Base-by-base conservation (phyloP, 73 alveolate species). In the Urostyla sp. region DNA sequence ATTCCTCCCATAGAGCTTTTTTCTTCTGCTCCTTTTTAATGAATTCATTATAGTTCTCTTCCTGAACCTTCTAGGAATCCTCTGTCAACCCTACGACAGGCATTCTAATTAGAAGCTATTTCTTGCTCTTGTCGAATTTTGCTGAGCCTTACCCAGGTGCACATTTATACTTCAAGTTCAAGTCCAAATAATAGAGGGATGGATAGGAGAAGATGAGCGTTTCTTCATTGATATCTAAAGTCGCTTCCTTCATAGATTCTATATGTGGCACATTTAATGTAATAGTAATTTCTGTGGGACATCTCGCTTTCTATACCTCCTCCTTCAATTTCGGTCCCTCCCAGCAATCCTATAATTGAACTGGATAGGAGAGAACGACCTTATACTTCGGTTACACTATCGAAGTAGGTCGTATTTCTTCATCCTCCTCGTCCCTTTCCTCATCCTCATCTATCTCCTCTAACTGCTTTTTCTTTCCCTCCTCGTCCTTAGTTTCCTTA, bases 101-200 rank as follows among this genome's bases (percentile, higher is more conserved):
- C 6, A 87, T 56, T 45, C 83, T 83, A 23, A 94, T 75, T 26
- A 83, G 87, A 7, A 96, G 59, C 2, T 87, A 57, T 89, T 95
- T 97, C 66, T 85, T 90, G 63, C 75, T 67, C 75, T 95, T 87
- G 67, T 97, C 99, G 78, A 88, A 96, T 72, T 94, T 94, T 1
- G 99, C 99, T 18, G 60, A 75, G 45, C 96, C 98, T 32, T 82
- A 58, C 38, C 82, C 95, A 43, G 90, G 91, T 32, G 92, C 96
- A 21, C 95, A 93, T 55, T 91, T 92, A 79, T 94, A 94, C 26
- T 95, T 96, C 67, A 97, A 82, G 48, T 90, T 94, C 44, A 92
- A 61, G 78, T 92, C 97, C 67, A 96, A 79, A 67, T 90, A 88
- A 75, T 97, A 96, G 26, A 92, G 85, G 48, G 87, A 94, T 50